Evolutionary conservation across 371 early-diverging fungal genomes (phyloP).

Genomic region (Batrachochytrium dendrobatidis): DNA sequence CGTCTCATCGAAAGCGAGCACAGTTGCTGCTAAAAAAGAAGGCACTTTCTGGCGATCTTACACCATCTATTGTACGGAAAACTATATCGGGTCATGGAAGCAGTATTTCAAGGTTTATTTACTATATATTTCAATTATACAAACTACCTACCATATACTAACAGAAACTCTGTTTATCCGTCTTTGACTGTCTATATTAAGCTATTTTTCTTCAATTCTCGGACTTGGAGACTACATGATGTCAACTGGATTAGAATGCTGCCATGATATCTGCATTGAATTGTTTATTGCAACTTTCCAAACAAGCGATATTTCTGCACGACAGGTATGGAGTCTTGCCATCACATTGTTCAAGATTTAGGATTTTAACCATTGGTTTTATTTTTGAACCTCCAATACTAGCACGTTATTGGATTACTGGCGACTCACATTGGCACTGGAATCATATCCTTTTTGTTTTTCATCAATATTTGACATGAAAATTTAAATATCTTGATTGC

Average conservation of each 20-base stretch:
- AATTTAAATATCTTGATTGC: too few relatives aligned
- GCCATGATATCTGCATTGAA: slow-evolving; percentile 1
- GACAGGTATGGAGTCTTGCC: neutral
- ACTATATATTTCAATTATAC: too few relatives aligned
- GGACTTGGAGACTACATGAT: slow-evolving; percentile 1
- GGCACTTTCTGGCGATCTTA: neutral
- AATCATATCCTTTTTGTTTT: too few relatives aligned
- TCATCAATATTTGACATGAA: too few relatives aligned
- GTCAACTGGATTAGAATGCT: slow-evolving; percentile 3
- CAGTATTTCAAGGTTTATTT: too few relatives aligned
- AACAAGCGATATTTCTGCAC: neutral
- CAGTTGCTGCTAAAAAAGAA: neutral
- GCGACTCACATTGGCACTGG: slow-evolving; percentile 22
- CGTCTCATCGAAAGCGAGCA: slow-evolving; percentile 1
- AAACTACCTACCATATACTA: too few relatives aligned
- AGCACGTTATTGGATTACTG: slow-evolving; percentile 14
- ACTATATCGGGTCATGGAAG: neutral
- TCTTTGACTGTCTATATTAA: too few relatives aligned
- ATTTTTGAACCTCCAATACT: neutral
- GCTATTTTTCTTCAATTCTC: neutral
- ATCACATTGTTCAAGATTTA: neutral
- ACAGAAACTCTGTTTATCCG: too few relatives aligned
- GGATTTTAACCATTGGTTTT: neutral
- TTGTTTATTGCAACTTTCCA: neutral
- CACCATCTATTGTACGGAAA: neutral